These are phyloP conservation scores for Pythium periplocum DNA, from an alignment of 352 stramenopile species.

Conservation along the genomic window DNA sequence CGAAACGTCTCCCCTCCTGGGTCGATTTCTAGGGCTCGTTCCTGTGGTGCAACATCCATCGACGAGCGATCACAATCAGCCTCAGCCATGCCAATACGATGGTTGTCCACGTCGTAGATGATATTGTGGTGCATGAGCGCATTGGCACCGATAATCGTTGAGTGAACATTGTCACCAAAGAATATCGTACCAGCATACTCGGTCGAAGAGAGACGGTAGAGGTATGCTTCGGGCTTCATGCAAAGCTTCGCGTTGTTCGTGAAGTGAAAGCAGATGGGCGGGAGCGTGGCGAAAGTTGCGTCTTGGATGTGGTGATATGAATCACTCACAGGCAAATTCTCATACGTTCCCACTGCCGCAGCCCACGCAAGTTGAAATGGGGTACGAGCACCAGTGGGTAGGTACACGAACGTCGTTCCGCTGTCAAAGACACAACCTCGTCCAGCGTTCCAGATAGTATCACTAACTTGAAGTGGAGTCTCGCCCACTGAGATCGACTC, in stretches of 20 bases:
- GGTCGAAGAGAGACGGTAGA: slow-evolving; percentile 26
- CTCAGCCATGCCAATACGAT: slow-evolving; percentile 53
- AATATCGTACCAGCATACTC: slow-evolving; percentile 64
- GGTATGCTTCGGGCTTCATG: slow-evolving; percentile 43
- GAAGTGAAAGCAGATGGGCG: slow-evolving; percentile 65
- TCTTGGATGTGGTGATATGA: slow-evolving; percentile 29
- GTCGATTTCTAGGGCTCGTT: slow-evolving; percentile 46
- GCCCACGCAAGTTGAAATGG: slow-evolving; percentile 49
- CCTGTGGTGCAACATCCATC: slow-evolving; percentile 6
- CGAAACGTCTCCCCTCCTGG: slow-evolving; percentile 59
- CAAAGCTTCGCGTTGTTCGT: slow-evolving; percentile 53
- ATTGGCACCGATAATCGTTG: slow-evolving; percentile 69
- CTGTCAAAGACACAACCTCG: slow-evolving; percentile 75
- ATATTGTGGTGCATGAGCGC: slow-evolving; percentile 65
- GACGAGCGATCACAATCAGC: slow-evolving; percentile 39
- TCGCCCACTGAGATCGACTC: slow-evolving; percentile 42
- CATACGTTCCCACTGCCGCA: slow-evolving; percentile 31
- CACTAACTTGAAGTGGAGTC: slow-evolving; percentile 25
- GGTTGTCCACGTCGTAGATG: slow-evolving; percentile 74
- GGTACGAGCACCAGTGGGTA: slow-evolving; percentile 29
- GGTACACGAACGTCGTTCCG: slow-evolving; percentile 76
- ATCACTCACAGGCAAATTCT: slow-evolving; percentile 40
- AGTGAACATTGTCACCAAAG: slow-evolving; percentile 54
- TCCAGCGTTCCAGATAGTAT: slow-evolving; percentile 46
- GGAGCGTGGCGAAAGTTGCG: slow-evolving; percentile 27